These are phyloP conservation scores for Fraxinus angustifolia DNA, from an alignment of 305 asterid species.

Conservation along the genomic window DNA sequence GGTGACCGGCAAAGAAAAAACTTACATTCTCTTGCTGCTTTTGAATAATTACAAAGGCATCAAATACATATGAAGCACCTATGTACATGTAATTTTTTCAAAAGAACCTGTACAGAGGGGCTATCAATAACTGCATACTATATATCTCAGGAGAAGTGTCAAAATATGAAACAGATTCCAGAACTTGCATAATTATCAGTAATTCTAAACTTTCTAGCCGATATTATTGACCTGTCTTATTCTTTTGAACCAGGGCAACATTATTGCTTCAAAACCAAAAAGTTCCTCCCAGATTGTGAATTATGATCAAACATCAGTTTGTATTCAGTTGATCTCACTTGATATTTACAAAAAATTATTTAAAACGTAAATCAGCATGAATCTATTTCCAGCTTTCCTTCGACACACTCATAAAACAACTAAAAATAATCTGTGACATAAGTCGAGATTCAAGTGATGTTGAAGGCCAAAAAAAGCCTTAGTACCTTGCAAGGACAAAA, in stretches of 20 bases:
- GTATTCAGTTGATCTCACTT: neutral
- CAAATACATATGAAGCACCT: neutral
- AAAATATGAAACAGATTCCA: neutral
- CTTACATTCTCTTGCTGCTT: neutral
- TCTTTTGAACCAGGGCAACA: neutral
- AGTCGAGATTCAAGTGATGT: neutral
- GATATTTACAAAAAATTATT: neutral
- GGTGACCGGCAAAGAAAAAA: slow-evolving; percentile 17
- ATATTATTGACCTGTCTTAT: neutral
- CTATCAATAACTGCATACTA: neutral
- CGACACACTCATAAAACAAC: neutral
- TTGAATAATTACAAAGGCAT: neutral
- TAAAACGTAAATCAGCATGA: neutral
- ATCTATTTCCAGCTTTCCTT: neutral
- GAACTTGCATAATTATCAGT: neutral
- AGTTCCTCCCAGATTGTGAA: neutral
- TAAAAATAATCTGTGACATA: neutral
- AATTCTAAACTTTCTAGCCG: neutral
- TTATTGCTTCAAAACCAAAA: neutral
- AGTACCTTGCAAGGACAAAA: slow-evolving; percentile 75
- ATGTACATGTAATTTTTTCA: neutral
- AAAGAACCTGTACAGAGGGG: neutral
- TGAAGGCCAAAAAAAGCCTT: neutral
- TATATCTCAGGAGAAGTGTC: neutral
- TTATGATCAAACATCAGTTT: neutral